phyloP scores from a whole-genome alignment of 2,329 filamentous ascomycete species.

The Fusarium newnesense region DNA sequence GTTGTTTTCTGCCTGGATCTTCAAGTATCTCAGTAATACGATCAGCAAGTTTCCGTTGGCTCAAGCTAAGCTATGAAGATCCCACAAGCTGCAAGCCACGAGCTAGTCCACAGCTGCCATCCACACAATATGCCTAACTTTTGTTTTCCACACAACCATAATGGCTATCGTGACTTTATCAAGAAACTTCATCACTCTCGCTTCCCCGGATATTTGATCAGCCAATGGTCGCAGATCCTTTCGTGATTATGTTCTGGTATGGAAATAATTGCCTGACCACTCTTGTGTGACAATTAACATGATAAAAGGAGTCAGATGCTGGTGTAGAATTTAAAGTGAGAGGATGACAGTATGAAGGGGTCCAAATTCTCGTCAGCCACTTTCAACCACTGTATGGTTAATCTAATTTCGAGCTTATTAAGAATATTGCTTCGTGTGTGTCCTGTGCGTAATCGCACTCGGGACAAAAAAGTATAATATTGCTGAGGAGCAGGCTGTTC shows the following conservation, averaged over 20 bases:
- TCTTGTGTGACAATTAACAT: background rate
- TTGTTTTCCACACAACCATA: background rate
- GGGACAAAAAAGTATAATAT: slow-evolving; percentile 35
- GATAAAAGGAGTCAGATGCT: background rate
- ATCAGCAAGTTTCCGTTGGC: background rate
- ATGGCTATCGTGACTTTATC: slow-evolving; percentile 1
- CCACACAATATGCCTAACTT: background rate
- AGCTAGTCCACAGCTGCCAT: background rate
- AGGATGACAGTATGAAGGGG: background rate
- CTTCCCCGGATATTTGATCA: background rate
- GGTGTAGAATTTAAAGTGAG: background rate
- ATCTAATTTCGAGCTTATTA: slow-evolving; percentile 34
- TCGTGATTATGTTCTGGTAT: background rate
- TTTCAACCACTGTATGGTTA: background rate
- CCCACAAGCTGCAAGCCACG: background rate
- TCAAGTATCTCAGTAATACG: background rate
- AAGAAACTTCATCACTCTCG: background rate
- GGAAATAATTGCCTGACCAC: background rate
- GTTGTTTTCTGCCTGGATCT: background rate
- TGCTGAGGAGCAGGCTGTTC: slow-evolving; percentile 28
- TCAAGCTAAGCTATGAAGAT: background rate
- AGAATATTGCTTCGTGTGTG: slow-evolving; percentile 20
- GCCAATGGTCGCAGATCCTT: background rate
- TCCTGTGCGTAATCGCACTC: slow-evolving; percentile 22
- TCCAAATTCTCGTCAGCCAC: background rate